A percentile compares a stretch with the other conserved stretches of the same genome.
Conservation (phyloP, 108 stramenopile species). For the Epithemia pelagica region DNA sequence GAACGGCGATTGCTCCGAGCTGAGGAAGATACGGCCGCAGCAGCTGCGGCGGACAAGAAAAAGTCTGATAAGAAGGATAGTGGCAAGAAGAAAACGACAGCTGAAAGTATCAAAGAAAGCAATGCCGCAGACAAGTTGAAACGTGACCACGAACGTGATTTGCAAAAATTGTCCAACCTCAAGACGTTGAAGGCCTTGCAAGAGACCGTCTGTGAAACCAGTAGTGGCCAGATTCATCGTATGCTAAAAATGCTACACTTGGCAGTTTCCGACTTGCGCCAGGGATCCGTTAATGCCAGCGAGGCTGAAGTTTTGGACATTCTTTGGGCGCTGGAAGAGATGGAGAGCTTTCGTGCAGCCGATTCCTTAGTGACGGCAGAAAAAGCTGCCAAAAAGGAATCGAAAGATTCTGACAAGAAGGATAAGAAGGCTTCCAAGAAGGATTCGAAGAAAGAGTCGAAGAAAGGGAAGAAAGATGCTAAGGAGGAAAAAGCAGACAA, state of each 20-base stretch:
- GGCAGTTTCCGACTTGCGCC: slow-evolving; percentile 65
- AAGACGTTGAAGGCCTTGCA: slow-evolving; percentile 80
- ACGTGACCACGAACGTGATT: slow-evolving; percentile 81
- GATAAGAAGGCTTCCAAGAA: slow-evolving; percentile 68
- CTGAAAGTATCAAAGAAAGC: slow-evolving; percentile 85
- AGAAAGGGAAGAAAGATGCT: slow-evolving; percentile 62
- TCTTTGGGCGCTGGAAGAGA: slow-evolving; percentile 93
- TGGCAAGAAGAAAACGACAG: slow-evolving; percentile 69
- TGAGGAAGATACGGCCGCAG: slow-evolving; percentile 28
- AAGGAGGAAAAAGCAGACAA: slow-evolving; percentile 54
- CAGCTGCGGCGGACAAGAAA: slow-evolving; percentile 37
- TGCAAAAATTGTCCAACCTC: slow-evolving; percentile 89
- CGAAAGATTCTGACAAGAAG: slow-evolving; percentile 74
- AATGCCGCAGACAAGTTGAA: slow-evolving; percentile 80
- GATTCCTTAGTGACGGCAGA: slow-evolving; percentile 65
- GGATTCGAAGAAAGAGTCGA: slow-evolving; percentile 62
- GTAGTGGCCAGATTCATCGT: slow-evolving; percentile 87
- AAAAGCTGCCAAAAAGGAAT: slow-evolving; percentile 80
- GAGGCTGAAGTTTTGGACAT: slow-evolving; percentile 91
- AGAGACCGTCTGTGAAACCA: slow-evolving; percentile 84
- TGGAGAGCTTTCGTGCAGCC: slow-evolving; percentile 70
- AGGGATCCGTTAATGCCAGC: slow-evolving; percentile 59
- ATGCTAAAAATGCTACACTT: slow-evolving; percentile 95
- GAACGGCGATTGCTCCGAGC: slow-evolving; percentile 44
- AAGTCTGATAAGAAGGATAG: slow-evolving; percentile 46